phyloP scores from a whole-genome alignment of 2,329 filamentous ascomycete species.

The Chaetomiaceae sp. region DNA sequence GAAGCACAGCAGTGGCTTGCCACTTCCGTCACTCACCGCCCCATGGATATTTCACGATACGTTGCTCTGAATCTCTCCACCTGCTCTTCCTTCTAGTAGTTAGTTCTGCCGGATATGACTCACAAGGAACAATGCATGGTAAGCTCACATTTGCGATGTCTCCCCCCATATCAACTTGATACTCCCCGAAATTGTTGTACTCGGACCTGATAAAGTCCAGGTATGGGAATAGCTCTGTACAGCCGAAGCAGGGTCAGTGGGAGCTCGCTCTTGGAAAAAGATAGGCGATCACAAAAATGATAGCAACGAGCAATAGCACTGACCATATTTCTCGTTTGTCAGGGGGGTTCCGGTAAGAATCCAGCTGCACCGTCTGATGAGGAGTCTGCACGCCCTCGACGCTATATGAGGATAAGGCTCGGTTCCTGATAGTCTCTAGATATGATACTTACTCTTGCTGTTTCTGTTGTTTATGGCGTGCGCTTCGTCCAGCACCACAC shows the following conservation, averaged over 20 bases:
- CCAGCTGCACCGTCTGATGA: conserved; percentile 14
- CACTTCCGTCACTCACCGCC: not conserved
- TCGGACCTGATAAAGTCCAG: conserved; percentile 11
- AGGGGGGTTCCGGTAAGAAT: conserved; percentile 18
- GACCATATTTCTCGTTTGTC: conserved; percentile 13
- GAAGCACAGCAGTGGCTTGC: not conserved
- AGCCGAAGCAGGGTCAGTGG: no score
- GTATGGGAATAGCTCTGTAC: conserved; percentile 9
- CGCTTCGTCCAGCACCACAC: conserved; percentile 19
- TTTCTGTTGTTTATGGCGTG: conserved; percentile 17
- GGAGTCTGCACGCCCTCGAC: conserved; percentile 14
- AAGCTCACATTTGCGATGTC: not conserved
- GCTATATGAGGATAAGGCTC: not conserved
- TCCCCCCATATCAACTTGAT: conserved; percentile 1
- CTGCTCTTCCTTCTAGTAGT: not conserved
- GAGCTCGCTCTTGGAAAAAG: no score
- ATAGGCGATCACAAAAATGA: not conserved
- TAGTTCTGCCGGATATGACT: not conserved
- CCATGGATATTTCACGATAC: not conserved
- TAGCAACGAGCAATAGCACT: not conserved
- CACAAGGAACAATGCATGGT: not conserved
- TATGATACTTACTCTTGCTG: conserved; percentile 4
- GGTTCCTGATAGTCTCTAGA: no score
- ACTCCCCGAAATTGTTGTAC: not conserved
- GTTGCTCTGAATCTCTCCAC: not conserved